Base-by-base conservation (phyloP, 2,329 filamentous ascomycete genomes). In the Clonostachys rhizophaga region DNA sequence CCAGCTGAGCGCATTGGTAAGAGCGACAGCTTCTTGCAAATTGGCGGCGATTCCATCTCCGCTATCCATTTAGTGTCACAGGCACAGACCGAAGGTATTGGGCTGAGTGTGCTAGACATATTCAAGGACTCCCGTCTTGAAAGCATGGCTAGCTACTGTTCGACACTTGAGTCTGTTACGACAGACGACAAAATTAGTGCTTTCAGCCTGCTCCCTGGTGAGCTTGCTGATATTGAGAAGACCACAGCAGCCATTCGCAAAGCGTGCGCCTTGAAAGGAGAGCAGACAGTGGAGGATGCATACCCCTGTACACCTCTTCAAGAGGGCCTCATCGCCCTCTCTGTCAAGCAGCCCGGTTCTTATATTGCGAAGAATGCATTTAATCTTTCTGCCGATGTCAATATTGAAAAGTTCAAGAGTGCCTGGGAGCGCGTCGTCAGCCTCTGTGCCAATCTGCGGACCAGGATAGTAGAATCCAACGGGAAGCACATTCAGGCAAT, bases 261-360 rank as follows among this genome's bases (percentile, higher is more conserved):
- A 9, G 9, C 24, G 35, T 49, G 44, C 34, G 47, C 34, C 14
- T 24, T 49, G 13, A 8, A 35, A 33, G 13, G n/a, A 33, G 17
- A 12, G 34, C 41, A 50, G 30, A 12, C 45, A 17, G 46, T 63
- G 20, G 44, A 61, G 33, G 64, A 71, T 47, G 50, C 63, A 3
- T 70, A 65, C 43, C 68, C 66, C 10, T 66, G 62, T 54, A 62
- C 64, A 16, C 55, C 60, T 5, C 53, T 69, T 5, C 67, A 70
- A 44, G 63, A 65, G 49, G 64, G 62, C 4, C 57, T 70, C 3
- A 55, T 70, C 24, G 60, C 63, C 1, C 53, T 67, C 3, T 57
- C 65, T 3, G 54, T 52, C 40, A 57, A 58, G 34, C 13, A 34
- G 3, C 51, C 52, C 0, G 55, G 55, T 2, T 50, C 50, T 14